Base-by-base conservation (phyloP, 2,329 filamentous ascomycete genomes). In the Aspergillus awamori region DNA sequence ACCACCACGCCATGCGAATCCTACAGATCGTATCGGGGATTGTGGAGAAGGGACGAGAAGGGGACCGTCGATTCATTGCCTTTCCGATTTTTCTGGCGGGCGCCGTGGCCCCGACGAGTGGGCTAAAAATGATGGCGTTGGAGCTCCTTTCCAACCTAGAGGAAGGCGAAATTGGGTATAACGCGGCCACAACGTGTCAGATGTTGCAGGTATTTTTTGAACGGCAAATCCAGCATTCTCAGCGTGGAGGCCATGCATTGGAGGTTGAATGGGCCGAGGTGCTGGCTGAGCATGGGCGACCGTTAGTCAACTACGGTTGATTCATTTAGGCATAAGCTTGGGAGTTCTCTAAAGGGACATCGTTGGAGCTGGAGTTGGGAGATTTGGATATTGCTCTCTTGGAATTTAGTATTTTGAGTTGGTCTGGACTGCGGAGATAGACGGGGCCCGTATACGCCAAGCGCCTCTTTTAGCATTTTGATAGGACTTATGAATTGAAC, bases 81-180 rank as follows among this genome's bases (percentile, higher is more conserved):
- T 85, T 86, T 62, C 83, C 84, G 0, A 65, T 85, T 0, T 86
- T 86, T 67, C 78, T 86, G 60, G 82, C 83, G 0, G 84, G 83
- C 10, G 68, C 69, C 3, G 77, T 81, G 17, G 79, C 79, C 2
- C 72, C 68, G 0, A 74, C 79, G 24, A 72, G 72, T 8, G 73
- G 73, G 5, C 74, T 80, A 20, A 83, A 85, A 67, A 73, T 75
- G 57, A 74, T 77, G 64, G 81, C 81, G 1, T 72, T 85, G 59
- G 76, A 82, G n/a, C 65, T 85, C 53, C 76, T 86, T 39, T 75
- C 72, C n/a, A 72, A 69, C 6, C 76, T 84, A 68, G 82, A 84
- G 53, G 76, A 77, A 6, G 71, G 77, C 33, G 80, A 79, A 22
- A 80, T 84, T 61, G 82, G 82, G 0, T 74, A 80, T 28, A 84